These are phyloP conservation scores for Anthracocystis panici-leucophaei DNA, from an alignment of 1,284 basidiomycete genomes.

Conservation along the genomic window DNA sequence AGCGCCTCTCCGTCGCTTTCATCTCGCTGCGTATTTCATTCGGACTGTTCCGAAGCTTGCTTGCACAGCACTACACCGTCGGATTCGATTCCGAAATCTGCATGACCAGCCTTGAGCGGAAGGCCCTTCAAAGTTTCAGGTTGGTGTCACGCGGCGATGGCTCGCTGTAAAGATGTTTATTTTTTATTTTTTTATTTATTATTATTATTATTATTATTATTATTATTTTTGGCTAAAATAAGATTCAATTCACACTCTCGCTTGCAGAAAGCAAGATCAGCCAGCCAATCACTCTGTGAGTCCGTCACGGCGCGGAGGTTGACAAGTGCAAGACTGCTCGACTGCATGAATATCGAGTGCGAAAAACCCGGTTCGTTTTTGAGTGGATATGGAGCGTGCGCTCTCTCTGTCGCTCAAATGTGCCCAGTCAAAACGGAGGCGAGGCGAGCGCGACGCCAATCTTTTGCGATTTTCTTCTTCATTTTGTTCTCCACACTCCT, in stretches of 20 bases:
- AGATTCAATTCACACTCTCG: too few species aligned
- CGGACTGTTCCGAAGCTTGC: too few species aligned
- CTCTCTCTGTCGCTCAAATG: not conserved
- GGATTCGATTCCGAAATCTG: too few species aligned
- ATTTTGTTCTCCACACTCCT: too few species aligned
- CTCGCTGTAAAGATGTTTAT: not conserved
- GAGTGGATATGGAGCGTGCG: not conserved
- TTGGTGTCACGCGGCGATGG: slow-evolving; percentile 4
- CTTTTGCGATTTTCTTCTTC: too few species aligned
- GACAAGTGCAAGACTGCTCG: slow-evolving; percentile 1
- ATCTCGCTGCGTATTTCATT: not conserved
- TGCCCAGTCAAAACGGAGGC: too few species aligned
- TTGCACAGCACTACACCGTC: not conserved
- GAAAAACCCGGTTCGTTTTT: not conserved
- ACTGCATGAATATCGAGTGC: not conserved
- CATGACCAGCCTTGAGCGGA: too few species aligned
- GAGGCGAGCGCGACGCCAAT: too few species aligned
- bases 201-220: too few species aligned
- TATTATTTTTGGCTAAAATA: too few species aligned
- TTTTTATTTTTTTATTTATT: too few species aligned
- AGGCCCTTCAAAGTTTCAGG: too few species aligned
- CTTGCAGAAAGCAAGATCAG: slow-evolving; percentile 3
- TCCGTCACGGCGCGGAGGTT: not conserved
- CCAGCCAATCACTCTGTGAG: slow-evolving; percentile 4
- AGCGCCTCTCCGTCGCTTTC: not conserved